Base-by-base conservation (phyloP, 2,329 filamentous ascomycete species). In the Penicillium rolfsii region DNA sequence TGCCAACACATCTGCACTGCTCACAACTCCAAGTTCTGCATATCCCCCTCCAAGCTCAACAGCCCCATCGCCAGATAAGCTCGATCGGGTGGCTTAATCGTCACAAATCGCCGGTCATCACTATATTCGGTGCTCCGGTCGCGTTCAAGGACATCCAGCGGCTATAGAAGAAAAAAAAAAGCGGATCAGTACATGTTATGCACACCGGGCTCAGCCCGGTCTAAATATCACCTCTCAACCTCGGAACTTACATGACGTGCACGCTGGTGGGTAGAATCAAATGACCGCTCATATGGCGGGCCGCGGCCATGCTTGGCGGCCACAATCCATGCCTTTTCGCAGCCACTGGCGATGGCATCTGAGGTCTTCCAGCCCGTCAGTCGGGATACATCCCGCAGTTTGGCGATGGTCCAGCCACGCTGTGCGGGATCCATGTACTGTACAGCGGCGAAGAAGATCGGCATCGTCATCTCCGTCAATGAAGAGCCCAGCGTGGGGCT, bases 291-390 rank as follows among this genome's bases (percentile, higher is more conserved):
- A 73, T 96, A 97, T 0, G 87, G 87, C 4, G 93, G 92, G 0
- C 93, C 94, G 49, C 87, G 84, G 0, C 91, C 91, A 67, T 90
- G 81, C 63, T 88, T 84, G 3, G 86, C 89, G 0, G 90, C 88
- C 71, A 89, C 91, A 61, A 85, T 83, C 95, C 95, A 99, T 0
- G 87, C 85, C 2, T 87, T 89, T 76, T 98, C 93, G 74, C 92
- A 96, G 1, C 92, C 93, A 52, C 86, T 83, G 0, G 91, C 91
- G 64, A 97, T 94, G 43, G 93, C 87, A 36, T 87, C 85, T 1
- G 92, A 90, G 1, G 90, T 92, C 69, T 92, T 89, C 90, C 92
- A 97, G 0, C 95, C 95, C 0, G 92, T 97, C 7, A 95, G 82
- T 1, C 88, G 86, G 2, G 90, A 86, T 41, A 96, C 88, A 68